These are phyloP conservation scores for Allantophomopsis cytisporea DNA, from an alignment of 2,329 filamentous ascomycete species.

Conservation along the genomic window DNA sequence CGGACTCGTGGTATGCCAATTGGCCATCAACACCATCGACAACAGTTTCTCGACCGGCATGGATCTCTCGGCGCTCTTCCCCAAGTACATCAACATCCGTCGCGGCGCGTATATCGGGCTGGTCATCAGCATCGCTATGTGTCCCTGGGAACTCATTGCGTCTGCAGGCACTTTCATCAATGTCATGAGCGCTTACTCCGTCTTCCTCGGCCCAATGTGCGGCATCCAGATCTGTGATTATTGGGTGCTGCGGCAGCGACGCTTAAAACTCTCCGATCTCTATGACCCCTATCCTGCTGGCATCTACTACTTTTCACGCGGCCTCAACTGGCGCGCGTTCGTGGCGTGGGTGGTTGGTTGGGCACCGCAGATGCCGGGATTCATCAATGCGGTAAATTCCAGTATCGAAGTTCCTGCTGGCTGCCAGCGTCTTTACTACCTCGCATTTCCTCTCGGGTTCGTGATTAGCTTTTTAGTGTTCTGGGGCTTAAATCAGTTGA, in stretches of 20 bases:
- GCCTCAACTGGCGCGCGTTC: conserved; percentile 28
- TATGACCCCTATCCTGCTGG: conserved; percentile 21
- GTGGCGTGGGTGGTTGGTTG: conserved; percentile 22
- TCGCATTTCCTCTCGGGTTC: conserved; percentile 26
- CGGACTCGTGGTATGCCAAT: conserved; percentile 28
- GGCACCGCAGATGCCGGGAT: conserved; percentile 16
- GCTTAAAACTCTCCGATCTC: conserved; percentile 27
- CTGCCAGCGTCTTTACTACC: conserved; percentile 24
- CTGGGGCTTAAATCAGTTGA: conserved; percentile 16
- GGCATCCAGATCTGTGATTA: conserved; percentile 42
- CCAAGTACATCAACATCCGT: conserved; percentile 39
- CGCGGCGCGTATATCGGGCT: conserved; percentile 35
- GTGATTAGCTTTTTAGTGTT: conserved; percentile 22
- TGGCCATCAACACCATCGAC: conserved; percentile 29
- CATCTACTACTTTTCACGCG: conserved; percentile 27
- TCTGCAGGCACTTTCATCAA: conserved; percentile 30
- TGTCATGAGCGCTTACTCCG: conserved; percentile 27
- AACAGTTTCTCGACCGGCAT: conserved; percentile 38
- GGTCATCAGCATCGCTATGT: conserved; percentile 27
- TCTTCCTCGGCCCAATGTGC: conserved; percentile 33
- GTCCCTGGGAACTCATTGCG: conserved; percentile 36
- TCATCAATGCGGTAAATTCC: conserved; percentile 11
- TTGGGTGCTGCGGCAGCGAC: conserved; percentile 31
- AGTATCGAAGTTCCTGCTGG: conserved; percentile 13
- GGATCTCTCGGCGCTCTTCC: conserved; percentile 37